phyloP scores from a whole-genome alignment of 306 rosid species.

The Casuarina equisetifolia region DNA sequence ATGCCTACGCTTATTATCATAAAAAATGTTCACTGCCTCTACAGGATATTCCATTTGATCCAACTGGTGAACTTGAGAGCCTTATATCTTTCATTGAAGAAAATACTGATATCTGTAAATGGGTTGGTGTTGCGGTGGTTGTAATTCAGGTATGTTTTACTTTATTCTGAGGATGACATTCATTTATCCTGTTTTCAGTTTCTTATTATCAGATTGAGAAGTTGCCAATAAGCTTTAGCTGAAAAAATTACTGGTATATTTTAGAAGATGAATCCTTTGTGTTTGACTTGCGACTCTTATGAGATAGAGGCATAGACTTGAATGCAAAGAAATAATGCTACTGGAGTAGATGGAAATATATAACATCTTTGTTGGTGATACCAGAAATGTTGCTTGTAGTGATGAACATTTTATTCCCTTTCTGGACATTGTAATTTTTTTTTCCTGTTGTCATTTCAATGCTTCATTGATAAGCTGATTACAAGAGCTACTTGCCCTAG shows the following conservation, averaged over 20 bases:
- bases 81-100: constrained; percentile 66
- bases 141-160: constrained; percentile 63
- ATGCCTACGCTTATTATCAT: constrained; percentile 16
- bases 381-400: background rate
- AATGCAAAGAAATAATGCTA: background rate
- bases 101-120: constrained; percentile 66
- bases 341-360: background rate
- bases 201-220: constrained; percentile 8
- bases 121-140: constrained; percentile 73
- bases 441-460: background rate
- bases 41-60: constrained; percentile 86
- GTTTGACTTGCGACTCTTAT: background rate
- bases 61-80: constrained; percentile 74
- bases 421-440: background rate
- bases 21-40: constrained; percentile 23
- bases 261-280: background rate
- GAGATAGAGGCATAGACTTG: background rate
- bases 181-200: constrained; percentile 12
- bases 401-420: background rate
- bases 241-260: background rate
- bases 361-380: background rate
- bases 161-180: constrained; percentile 18
- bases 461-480: background rate
- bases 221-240: background rate
- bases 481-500: background rate